These are phyloP conservation scores for Coprinopsis strossmayeri DNA, from an alignment of 768 basidiomycete species.

Conservation along the genomic window DNA sequence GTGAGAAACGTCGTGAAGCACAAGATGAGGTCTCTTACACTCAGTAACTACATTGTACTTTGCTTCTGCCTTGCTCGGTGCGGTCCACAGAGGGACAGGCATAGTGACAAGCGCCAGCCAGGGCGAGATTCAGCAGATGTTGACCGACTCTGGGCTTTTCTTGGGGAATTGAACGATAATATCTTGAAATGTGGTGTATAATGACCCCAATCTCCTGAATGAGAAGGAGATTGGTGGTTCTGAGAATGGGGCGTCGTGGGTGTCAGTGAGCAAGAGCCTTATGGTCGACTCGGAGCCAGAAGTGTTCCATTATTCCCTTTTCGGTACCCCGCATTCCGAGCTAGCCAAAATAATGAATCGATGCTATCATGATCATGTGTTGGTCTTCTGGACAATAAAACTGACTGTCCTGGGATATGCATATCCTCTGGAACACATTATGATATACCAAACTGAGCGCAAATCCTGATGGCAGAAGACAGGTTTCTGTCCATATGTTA, in stretches of 20 bases:
- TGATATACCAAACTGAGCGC: too few species aligned
- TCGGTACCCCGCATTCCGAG: neutral
- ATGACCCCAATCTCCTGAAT: too few species aligned
- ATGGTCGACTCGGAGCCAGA: constrained; percentile 6
- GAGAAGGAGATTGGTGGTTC: constrained; percentile 7
- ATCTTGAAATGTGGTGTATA: too few species aligned
- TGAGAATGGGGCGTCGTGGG: constrained; percentile 8
- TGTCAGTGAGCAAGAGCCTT: constrained; percentile 9
- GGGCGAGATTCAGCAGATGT: constrained; percentile 1
- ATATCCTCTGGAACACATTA: too few species aligned
- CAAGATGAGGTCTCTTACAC: constrained; percentile 28
- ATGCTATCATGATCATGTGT: neutral
- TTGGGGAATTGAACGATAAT: neutral
- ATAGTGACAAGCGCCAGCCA: constrained; percentile 25
- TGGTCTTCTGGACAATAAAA: neutral
- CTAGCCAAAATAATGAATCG: neutral
- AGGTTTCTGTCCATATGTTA: too few species aligned
- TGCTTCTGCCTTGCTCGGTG: constrained; percentile 42
- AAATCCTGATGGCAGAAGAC: too few species aligned
- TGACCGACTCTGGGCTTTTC: neutral
- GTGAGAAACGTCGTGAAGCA: constrained; percentile 8
- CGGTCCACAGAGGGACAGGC: constrained; percentile 45
- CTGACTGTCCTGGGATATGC: too few species aligned
- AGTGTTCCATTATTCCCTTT: constrained; percentile 9
- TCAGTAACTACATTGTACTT: constrained; percentile 56